Percentiles rank a stretch among this genome's conserved stretches.
Conservation (phyloP, 148 eudicot genomes). For the Heliamphora exappendiculata region DNA sequence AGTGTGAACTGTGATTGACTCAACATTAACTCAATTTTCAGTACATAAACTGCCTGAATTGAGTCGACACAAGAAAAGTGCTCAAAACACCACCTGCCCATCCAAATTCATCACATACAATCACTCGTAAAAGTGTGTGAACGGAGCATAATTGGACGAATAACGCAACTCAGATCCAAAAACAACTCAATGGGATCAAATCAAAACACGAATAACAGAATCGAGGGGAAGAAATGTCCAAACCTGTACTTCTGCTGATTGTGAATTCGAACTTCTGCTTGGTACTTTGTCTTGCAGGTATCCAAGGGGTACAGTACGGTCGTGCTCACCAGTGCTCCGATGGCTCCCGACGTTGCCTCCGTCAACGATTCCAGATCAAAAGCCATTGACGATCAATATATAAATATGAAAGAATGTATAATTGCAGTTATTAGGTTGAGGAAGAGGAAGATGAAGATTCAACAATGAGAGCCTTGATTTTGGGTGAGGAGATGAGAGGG, state of each 20-base stretch:
- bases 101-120: background rate
- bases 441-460: background rate
- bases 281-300: constrained; percentile 89
- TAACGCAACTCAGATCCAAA: background rate
- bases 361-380: constrained; percentile 71
- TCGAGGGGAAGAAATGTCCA: background rate
- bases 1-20: background rate
- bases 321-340: constrained; percentile 86
- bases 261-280: constrained; percentile 68
- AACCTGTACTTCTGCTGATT: constrained; percentile 69
- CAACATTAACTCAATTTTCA: background rate
- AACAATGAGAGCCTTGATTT: background rate
- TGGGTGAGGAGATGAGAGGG: background rate
- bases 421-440: background rate
- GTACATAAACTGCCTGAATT: no score
- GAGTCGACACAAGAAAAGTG: background rate
- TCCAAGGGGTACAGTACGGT: constrained; percentile 79
- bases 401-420: background rate
- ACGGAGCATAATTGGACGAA: background rate
- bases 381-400: constrained; percentile 27
- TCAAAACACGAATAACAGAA: background rate
- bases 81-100: constrained; percentile 2
- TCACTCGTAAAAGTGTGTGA: background rate
- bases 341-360: constrained; percentile 89
- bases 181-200: background rate